phyloP scores from a whole-genome alignment of 2,329 filamentous ascomycete species.

The Trichoderma breve region DNA sequence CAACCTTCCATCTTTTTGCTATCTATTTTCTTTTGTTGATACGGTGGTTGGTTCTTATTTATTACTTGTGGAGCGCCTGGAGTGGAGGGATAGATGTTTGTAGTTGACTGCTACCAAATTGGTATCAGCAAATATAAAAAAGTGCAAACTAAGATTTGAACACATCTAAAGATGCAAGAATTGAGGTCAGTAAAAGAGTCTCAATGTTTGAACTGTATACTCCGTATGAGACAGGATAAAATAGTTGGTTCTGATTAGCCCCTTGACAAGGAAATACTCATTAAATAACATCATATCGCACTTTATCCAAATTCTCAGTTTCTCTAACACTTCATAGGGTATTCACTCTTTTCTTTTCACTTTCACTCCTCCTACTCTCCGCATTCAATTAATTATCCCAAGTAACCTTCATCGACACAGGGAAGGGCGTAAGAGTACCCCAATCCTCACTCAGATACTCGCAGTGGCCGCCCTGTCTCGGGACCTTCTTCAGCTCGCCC shows the following conservation, averaged over 20 bases:
- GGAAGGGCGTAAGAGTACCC: constrained; percentile 48
- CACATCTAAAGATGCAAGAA: not conserved
- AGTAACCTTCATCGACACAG: constrained; percentile 52
- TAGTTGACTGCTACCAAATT: not conserved
- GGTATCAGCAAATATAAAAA: not conserved
- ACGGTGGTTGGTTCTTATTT: not conserved
- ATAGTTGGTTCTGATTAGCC: not conserved
- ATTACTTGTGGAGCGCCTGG: not conserved
- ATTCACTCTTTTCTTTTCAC: not conserved
- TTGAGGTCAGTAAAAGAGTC: not conserved
- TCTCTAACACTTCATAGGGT: not conserved
- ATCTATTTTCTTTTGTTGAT: not conserved
- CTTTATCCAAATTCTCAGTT: not conserved
- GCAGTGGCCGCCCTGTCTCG: constrained; percentile 52
- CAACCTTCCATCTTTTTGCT: not conserved
- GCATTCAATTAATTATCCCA: constrained; percentile 42
- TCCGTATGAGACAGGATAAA: not conserved
- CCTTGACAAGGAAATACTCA: not conserved
- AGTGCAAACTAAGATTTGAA: not conserved
- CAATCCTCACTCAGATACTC: constrained; percentile 67
- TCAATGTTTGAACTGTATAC: not conserved
- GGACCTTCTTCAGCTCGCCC: constrained; percentile 66
- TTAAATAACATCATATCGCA: not conserved
- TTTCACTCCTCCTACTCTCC: not conserved
- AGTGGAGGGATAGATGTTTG: not conserved